These are phyloP conservation scores for Huntiella savannae DNA, from an alignment of 2,329 filamentous ascomycete species.

Conservation along the genomic window DNA sequence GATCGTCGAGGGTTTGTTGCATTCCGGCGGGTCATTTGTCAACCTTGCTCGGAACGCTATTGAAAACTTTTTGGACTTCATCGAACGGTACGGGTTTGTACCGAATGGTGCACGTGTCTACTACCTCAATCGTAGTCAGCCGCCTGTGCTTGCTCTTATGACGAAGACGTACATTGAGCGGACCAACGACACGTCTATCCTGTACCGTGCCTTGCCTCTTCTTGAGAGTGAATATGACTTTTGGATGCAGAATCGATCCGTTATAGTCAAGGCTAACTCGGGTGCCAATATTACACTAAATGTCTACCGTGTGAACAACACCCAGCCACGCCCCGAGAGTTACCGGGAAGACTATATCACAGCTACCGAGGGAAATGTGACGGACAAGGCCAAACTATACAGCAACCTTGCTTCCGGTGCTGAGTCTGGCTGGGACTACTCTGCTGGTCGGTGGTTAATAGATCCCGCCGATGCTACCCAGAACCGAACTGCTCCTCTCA, in stretches of 20 bases:
- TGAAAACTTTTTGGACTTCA: conserved; percentile 49
- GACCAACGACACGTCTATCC: conserved; percentile 39
- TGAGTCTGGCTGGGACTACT: conserved; percentile 49
- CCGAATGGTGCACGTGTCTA: conserved; percentile 50
- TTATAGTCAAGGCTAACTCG: conserved; percentile 25
- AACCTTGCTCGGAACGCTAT: conserved; percentile 47
- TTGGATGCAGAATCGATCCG: conserved; percentile 40
- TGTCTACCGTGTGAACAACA: conserved; percentile 42
- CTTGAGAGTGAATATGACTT: conserved; percentile 45
- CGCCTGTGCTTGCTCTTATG: conserved; percentile 47
- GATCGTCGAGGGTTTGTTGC: conserved; percentile 46
- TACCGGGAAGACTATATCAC: conserved; percentile 46
- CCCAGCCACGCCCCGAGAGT: conserved; percentile 46
- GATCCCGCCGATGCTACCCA: conserved; percentile 36
- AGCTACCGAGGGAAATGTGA: conserved; percentile 33
- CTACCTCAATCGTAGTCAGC: conserved; percentile 50
- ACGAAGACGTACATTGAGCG: conserved; percentile 43
- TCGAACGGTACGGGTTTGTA: conserved; percentile 45
- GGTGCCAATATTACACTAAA: conserved; percentile 33
- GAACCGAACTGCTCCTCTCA: conserved; percentile 45
- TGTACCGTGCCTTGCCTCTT: conserved; percentile 41
- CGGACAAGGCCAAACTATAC: conserved; percentile 34
- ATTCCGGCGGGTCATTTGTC: conserved; percentile 43
- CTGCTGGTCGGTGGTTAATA: conserved; percentile 33
- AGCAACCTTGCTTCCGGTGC: conserved; percentile 44